These are phyloP conservation scores for Nannochloropsis granulata DNA, from an alignment of 108 stramenopile species.

Conservation along the genomic window DNA sequence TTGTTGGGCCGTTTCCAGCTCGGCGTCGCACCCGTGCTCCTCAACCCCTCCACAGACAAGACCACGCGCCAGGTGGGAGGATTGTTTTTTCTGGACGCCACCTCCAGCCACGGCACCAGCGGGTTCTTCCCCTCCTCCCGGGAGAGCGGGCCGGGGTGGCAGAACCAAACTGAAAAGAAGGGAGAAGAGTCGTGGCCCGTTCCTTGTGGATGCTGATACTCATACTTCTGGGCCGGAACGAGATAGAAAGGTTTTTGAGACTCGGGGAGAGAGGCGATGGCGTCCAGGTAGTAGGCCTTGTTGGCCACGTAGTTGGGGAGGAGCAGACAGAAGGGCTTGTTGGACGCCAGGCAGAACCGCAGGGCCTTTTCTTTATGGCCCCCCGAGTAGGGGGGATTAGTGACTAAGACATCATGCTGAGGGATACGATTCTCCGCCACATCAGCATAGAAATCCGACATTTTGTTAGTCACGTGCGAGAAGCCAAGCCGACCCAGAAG, in stretches of 20 bases:
- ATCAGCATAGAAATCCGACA: conserved; percentile 42
- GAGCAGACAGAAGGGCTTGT: conserved; percentile 27
- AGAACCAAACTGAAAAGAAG: background rate
- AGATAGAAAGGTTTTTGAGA: conserved; percentile 24
- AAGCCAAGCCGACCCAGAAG: conserved; percentile 67
- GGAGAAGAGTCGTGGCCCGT: conserved; percentile 11
- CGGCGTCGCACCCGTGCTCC: background rate
- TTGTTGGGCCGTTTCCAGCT: background rate
- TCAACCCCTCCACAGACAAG: background rate
- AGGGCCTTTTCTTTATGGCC: conserved; percentile 78
- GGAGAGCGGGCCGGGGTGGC: background rate
- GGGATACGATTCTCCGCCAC: conserved; percentile 40
- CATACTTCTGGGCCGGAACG: conserved; percentile 10
- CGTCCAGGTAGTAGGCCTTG: conserved; percentile 6
- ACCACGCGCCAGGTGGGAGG: background rate
- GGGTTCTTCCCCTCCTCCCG: background rate
- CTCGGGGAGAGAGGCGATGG: background rate
- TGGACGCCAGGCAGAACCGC: conserved; percentile 10
- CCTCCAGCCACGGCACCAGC: background rate
- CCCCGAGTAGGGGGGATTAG: conserved; percentile 87
- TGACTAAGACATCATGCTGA: conserved; percentile 61
- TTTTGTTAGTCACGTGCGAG: conserved; percentile 62
- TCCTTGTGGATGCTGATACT: conserved; percentile 26
- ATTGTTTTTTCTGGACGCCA: background rate
- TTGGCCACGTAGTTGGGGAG: conserved; percentile 26